Evolutionary conservation across 306 rosid species (phyloP), one percentile per base, ranked within the genome.

Genomic region (Cucurbita moschata): DNA sequence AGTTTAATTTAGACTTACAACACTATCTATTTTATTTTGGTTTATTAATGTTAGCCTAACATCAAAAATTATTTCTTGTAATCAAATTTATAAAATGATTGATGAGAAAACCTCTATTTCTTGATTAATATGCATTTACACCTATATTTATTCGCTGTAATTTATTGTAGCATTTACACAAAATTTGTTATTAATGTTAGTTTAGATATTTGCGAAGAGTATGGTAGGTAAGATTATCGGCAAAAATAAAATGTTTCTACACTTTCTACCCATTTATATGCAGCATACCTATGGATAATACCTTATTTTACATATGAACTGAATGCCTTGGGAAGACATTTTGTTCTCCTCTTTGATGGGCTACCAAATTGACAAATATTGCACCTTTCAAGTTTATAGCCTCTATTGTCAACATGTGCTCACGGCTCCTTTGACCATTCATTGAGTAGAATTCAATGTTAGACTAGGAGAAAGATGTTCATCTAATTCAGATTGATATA

Each of bases 401-500:
- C 37, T 18, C 52, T 64, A 65, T 43, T 65, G 71, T 65, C 71
- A 18, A 62, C 10, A 64, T 49, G 71, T 64, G 15, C 35, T 64
- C 37, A 39, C 71, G 52, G 9, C 52, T 65, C 18, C 72, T 44
- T 21, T 67, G 55, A 38, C 54, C 54, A 19, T 66, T 44, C 54
- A 44, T 10, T 44, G 38, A 30, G 23, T 68, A 11, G 43, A 68
- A 21, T 47, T 26, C 40, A 19, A 23, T 49, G 73, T 68, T 21
- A 7, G 71, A 49, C 58, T 69, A 6, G 73, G 43, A 46, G 73
- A 12, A 18, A 46, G 73, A 23, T 23, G 39, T 69, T 30, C 57
- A 58, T 11, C 65, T 72, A 72, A 72, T 37, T 38, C 38, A 52
- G 52, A 72, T 55, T n/a, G 18, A 74, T 78, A 64, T 77, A 46